phyloP scores from a whole-genome alignment of 495 filamentous ascomycete genomes.

The Cetradonia linearis region DNA sequence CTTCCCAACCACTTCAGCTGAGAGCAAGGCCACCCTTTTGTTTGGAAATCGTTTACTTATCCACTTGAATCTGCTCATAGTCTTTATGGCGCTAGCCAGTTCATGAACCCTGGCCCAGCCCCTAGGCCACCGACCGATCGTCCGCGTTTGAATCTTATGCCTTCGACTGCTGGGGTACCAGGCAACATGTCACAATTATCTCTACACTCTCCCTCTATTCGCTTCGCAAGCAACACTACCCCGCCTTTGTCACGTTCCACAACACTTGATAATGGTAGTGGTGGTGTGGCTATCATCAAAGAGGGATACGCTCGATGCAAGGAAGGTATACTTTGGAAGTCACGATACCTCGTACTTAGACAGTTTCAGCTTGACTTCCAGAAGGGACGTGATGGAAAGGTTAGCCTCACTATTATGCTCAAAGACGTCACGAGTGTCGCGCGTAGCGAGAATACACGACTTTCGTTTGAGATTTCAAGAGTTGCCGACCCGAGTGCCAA shows the following conservation, averaged over 20 bases:
- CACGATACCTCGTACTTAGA: conserved; percentile 77
- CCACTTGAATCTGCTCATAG: conserved; percentile 26
- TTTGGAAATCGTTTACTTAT: neutral
- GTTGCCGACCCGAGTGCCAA: conserved; percentile 52
- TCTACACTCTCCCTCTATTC: conserved; percentile 54
- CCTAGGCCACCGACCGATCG: conserved; percentile 80
- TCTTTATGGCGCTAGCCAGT: conserved; percentile 59
- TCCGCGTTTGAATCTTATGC: conserved; percentile 67
- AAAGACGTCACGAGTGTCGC: conserved; percentile 76
- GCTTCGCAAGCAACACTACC: conserved; percentile 33
- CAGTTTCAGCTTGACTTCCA: conserved; percentile 84
- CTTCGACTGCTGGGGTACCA: conserved; percentile 55
- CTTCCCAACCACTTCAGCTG: neutral
- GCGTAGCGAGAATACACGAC: conserved; percentile 74
- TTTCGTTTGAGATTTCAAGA: conserved; percentile 85
- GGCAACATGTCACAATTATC: conserved; percentile 69
- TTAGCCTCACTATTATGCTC: conserved; percentile 67
- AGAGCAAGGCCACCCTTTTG: neutral
- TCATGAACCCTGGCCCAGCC: conserved; percentile 95
- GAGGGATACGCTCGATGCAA: conserved; percentile 80
- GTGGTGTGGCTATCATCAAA: conserved; percentile 66
- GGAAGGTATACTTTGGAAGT: conserved; percentile 87
- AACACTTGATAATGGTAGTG: conserved; percentile 45
- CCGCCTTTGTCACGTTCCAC: conserved; percentile 51
- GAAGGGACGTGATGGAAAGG: conserved; percentile 77